Conservation (phyloP, 306 rosid species). For the Dalbergia cochinchinensis region DNA sequence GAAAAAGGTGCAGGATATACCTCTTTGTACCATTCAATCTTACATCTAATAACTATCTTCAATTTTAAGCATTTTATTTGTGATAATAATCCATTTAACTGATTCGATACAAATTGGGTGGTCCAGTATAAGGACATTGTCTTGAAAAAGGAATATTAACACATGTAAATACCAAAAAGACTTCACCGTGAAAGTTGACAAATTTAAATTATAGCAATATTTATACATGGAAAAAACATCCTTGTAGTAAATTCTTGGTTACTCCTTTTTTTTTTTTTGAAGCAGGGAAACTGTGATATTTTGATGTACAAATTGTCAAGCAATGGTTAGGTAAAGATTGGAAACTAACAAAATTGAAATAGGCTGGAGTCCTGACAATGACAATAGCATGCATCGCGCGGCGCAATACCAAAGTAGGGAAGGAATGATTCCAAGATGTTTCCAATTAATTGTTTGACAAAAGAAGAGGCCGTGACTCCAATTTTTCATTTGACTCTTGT, state of each 20-base stretch:
- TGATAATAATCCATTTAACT: background rate
- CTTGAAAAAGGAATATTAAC: background rate
- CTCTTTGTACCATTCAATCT: too few species aligned
- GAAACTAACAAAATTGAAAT: background rate
- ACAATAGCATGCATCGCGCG: background rate
- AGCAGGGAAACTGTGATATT: background rate
- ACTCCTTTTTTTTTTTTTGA: background rate
- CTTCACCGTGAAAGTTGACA: background rate
- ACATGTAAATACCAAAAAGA: background rate
- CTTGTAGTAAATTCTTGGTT: too few species aligned
- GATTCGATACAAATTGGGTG: background rate
- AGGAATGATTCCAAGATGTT: background rate
- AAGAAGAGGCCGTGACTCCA: background rate
- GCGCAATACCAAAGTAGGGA: background rate
- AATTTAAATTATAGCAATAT: background rate
- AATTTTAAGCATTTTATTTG: background rate
- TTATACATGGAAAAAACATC: background rate
- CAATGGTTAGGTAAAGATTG: conserved; percentile 9
- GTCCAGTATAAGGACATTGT: background rate
- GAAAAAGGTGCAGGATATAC: too few species aligned
- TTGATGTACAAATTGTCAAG: background rate
- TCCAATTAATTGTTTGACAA: conserved; percentile 28
- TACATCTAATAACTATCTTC: background rate
- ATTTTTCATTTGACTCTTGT: conserved; percentile 17
- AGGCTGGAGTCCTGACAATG: background rate